phyloP scores from a whole-genome alignment of 176 grass and related monocot genomes.

The Puya raimondii region DNA sequence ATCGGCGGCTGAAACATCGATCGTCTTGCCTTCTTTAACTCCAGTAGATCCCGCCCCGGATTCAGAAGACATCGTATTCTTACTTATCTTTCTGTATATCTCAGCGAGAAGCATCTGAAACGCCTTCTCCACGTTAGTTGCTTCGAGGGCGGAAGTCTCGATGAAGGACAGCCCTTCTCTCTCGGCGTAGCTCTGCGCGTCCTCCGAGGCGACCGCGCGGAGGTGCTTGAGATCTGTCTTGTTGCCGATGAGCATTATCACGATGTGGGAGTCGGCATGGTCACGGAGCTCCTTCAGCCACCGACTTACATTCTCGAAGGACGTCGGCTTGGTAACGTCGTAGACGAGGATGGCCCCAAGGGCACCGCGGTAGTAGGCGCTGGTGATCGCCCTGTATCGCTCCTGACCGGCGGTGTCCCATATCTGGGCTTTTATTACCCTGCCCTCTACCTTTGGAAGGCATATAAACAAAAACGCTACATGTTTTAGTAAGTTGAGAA shows the following conservation, averaged over 20 bases:
- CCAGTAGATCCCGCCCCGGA: slow-evolving; percentile 14
- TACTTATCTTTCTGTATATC: slow-evolving; percentile 67
- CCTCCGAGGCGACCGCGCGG: slow-evolving; percentile 39
- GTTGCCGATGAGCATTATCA: slow-evolving; percentile 85
- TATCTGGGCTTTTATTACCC: slow-evolving; percentile 90
- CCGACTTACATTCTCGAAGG: slow-evolving; percentile 73
- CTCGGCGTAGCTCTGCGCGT: slow-evolving; percentile 46
- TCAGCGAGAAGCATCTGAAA: slow-evolving; percentile 82
- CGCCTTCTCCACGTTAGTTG: slow-evolving; percentile 68
- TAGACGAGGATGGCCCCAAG: slow-evolving; percentile 77
- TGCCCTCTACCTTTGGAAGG: slow-evolving; percentile 48
- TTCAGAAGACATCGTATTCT: slow-evolving; percentile 51
- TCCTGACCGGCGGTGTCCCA: slow-evolving; percentile 89
- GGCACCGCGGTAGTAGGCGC: slow-evolving; percentile 84
- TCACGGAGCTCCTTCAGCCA: slow-evolving; percentile 89
- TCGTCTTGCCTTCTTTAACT: slow-evolving; percentile 71
- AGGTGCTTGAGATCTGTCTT: slow-evolving; percentile 82
- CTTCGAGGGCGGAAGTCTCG: slow-evolving; percentile 75
- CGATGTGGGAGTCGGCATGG: slow-evolving; percentile 69
- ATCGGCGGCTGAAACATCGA: slow-evolving; percentile 38
- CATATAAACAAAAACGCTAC: not conserved
- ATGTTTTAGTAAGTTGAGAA: too few species aligned
- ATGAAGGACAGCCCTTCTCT: slow-evolving; percentile 70
- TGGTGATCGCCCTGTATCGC: slow-evolving; percentile 77
- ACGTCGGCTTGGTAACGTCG: slow-evolving; percentile 77